A percentile compares a stretch with the other conserved stretches of the same genome.
Conservation (phyloP, 1,139 yeast genomes). For the Blastobotrys apis region DNA sequence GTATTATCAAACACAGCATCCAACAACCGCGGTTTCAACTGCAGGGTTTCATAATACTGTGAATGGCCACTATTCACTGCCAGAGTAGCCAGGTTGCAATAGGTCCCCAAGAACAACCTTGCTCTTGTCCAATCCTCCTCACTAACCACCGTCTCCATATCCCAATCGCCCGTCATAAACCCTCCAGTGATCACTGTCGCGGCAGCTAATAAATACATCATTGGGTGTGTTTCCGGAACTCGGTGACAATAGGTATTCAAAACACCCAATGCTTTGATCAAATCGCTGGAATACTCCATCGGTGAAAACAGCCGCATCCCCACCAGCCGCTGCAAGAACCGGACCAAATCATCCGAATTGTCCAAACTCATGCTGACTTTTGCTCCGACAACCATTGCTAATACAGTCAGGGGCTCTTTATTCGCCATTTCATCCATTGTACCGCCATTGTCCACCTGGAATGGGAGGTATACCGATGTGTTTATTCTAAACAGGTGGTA, state of each 20-base stretch:
- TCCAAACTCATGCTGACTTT: slow-evolving; percentile 2
- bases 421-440: slow-evolving; percentile 37
- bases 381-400: slow-evolving; percentile 10
- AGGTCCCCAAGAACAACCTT: slow-evolving; percentile 7
- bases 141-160: slow-evolving; percentile 1
- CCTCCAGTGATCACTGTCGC: neutral
- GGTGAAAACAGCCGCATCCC: slow-evolving; percentile 35
- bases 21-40: neutral
- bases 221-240: neutral
- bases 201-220: neutral
- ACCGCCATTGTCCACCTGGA: slow-evolving; percentile 39
- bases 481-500: slow-evolving; percentile 34
- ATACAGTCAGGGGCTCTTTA: slow-evolving; percentile 3
- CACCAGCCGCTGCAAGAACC: slow-evolving; percentile 9
- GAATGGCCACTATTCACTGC: neutral
- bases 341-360: neutral
- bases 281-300: slow-evolving; percentile 42
- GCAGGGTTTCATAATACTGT: neutral
- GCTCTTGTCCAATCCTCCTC: slow-evolving; percentile 5
- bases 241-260: slow-evolving; percentile 37
- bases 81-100: slow-evolving; percentile 10
- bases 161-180: slow-evolving; percentile 1
- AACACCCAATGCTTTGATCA: slow-evolving; percentile 24
- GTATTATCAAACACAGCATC: neutral
- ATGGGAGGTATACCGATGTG: slow-evolving; percentile 41